These are phyloP conservation scores for Raddia distichophylla DNA, from an alignment of 176 grass and related monocot genomes.

Conservation along the genomic window DNA sequence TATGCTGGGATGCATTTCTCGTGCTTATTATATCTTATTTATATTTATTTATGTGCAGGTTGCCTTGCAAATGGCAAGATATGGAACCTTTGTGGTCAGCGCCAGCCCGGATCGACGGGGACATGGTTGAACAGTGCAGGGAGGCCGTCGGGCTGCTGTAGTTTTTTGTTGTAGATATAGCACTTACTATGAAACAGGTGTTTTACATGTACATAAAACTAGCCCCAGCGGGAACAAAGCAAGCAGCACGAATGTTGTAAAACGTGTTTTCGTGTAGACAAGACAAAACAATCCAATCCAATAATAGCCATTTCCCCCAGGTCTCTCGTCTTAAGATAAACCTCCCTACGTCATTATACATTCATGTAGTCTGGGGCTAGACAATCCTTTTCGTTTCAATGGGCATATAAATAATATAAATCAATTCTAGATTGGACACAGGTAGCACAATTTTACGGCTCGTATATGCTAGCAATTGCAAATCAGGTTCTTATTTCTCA, in stretches of 20 bases:
- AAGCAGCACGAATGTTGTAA: constrained; percentile 20
- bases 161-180: constrained; percentile 57
- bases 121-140: constrained; percentile 25
- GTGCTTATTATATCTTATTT: neutral
- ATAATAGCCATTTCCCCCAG: neutral
- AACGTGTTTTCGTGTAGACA: neutral
- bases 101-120: neutral
- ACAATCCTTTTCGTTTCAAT: neutral
- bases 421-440: neutral
- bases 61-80: constrained; percentile 18
- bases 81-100: neutral
- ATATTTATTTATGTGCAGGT: constrained; percentile 9
- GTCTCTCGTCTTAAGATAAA: neutral
- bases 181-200: constrained; percentile 38
- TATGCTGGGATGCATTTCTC: constrained; percentile 1
- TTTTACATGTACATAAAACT: constrained; percentile 50
- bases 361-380: neutral
- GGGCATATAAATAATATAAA: neutral
- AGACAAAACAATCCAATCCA: neutral
- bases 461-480: neutral
- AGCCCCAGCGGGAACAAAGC: constrained; percentile 9
- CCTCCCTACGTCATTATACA: neutral
- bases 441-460: neutral
- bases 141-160: constrained; percentile 10
- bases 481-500: neutral